phyloP scores from a whole-genome alignment of 2,329 filamentous ascomycete species.

The Ophiostoma fasciatum region DNA sequence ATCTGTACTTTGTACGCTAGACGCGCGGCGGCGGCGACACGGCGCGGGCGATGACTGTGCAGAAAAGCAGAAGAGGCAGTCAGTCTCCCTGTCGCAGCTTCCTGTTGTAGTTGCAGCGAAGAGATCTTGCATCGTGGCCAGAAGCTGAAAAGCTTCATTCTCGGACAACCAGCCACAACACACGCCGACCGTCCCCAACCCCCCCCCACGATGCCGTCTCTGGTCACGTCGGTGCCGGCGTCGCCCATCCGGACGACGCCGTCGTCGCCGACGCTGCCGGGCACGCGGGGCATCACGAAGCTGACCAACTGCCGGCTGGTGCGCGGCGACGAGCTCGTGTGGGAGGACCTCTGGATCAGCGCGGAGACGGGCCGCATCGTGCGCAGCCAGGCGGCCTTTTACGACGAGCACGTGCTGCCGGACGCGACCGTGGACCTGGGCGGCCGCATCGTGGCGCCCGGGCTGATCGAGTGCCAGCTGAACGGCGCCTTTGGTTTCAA shows the following conservation, averaged over 20 bases:
- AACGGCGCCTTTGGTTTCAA: constrained; percentile 91
- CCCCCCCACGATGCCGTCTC: constrained; percentile 12
- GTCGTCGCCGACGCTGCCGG: constrained; percentile 24
- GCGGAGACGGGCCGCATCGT: constrained; percentile 70
- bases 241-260: constrained; percentile 26
- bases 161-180: too few species aligned
- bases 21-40: too few species aligned
- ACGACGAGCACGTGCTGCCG: constrained; percentile 52
- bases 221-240: constrained; percentile 17
- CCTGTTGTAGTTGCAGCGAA: too few species aligned
- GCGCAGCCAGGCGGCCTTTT: constrained; percentile 51
- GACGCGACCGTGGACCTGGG: constrained; percentile 65
- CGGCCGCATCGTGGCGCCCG: constrained; percentile 71
- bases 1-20: too few species aligned
- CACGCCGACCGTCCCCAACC: too few species aligned
- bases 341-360: constrained; percentile 80
- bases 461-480: constrained; percentile 81
- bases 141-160: too few species aligned
- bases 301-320: constrained; percentile 79
- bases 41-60: too few species aligned
- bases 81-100: too few species aligned
- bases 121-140: too few species aligned
- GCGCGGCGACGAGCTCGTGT: constrained; percentile 49
- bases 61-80: too few species aligned
- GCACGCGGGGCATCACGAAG: constrained; percentile 53